phyloP scores from a whole-genome alignment of 495 filamentous ascomycete genomes.

The Podospora appendiculata region DNA sequence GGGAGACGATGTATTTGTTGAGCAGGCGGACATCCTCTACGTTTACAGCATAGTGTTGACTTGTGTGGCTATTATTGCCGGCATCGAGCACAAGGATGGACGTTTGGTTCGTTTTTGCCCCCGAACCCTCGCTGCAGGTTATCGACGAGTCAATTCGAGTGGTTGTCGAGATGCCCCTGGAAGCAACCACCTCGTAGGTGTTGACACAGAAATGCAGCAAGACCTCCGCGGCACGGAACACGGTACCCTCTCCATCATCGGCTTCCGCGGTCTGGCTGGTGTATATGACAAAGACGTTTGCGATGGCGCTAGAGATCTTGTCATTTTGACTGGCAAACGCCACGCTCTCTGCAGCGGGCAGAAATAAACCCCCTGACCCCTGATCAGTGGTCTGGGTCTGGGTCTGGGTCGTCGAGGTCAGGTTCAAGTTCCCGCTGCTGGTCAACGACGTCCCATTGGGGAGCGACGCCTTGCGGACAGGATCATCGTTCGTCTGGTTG shows the following conservation, averaged over 20 bases:
- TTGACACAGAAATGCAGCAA: slow-evolving; percentile 24
- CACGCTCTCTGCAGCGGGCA: slow-evolving; percentile 9
- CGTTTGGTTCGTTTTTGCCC: no score
- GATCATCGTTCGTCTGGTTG: slow-evolving; percentile 2
- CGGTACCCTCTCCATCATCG: not conserved
- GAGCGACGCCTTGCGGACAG: slow-evolving; percentile 11
- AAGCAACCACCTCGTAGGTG: slow-evolving; percentile 12
- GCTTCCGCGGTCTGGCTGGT: slow-evolving; percentile 10
- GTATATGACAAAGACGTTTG: slow-evolving; percentile 20
- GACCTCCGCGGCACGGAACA: slow-evolving; percentile 18
- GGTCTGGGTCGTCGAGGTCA: slow-evolving; percentile 5
- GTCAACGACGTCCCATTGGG: slow-evolving; percentile 16
- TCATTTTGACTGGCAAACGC: slow-evolving; percentile 12
- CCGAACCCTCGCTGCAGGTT: no score
- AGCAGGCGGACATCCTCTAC: slow-evolving; percentile 7
- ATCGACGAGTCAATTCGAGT: slow-evolving; percentile 6
- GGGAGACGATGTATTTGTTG: slow-evolving; percentile 5
- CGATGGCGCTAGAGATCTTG: slow-evolving; percentile 9
- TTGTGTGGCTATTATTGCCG: no score
- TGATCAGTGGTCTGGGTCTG: not conserved
- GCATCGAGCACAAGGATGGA: no score
- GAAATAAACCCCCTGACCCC: slow-evolving; percentile 3
- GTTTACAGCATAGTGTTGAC: slow-evolving; percentile 9
- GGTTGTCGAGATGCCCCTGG: slow-evolving; percentile 7
- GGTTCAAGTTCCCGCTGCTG: slow-evolving; percentile 15